Evolutionary conservation across 208 protist species (phyloP).

Genomic region (Leishmania gerbilli): DNA sequence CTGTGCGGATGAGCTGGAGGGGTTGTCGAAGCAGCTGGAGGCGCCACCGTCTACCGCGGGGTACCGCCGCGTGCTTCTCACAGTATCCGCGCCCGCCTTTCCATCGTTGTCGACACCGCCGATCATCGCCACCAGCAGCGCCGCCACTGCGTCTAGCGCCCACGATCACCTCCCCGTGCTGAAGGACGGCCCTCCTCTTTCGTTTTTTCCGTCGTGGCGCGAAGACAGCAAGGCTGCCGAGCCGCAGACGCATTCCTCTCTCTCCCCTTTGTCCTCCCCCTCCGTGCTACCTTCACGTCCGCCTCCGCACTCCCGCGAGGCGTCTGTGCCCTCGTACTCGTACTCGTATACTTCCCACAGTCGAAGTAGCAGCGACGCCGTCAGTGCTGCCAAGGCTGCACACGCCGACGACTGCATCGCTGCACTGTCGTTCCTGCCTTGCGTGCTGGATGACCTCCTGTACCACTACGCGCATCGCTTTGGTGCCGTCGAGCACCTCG

Average conservation of each 20-base stretch:
- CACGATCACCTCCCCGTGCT: not conserved
- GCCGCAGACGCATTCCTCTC: not conserved
- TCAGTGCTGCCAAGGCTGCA: not conserved
- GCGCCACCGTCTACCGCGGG: not conserved
- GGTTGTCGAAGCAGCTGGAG: slow-evolving; percentile 16
- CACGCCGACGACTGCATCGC: not conserved
- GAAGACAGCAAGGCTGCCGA: not conserved
- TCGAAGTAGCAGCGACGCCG: not conserved
- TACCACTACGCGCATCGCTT: slow-evolving; percentile 39
- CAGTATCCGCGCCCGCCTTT: not conserved
- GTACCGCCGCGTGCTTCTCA: slow-evolving; percentile 25
- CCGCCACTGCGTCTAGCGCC: not conserved
- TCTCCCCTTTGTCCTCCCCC: not conserved
- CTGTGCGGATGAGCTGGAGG: slow-evolving; percentile 29
- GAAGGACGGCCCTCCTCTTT: not conserved
- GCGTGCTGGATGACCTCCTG: slow-evolving; percentile 27
- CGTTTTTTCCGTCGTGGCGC: not conserved
- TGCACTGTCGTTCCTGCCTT: slow-evolving; percentile 4
- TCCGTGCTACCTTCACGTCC: not conserved
- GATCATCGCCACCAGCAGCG: not conserved
- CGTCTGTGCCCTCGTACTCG: slow-evolving; percentile 7
- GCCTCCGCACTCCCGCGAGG: not conserved
- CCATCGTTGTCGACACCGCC: not conserved
- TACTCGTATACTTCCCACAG: slow-evolving; percentile 9
- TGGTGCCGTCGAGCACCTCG: slow-evolving; percentile 59